Conservation (phyloP, 176 grass and related monocot species). For the Phoenix dactylifera region DNA sequence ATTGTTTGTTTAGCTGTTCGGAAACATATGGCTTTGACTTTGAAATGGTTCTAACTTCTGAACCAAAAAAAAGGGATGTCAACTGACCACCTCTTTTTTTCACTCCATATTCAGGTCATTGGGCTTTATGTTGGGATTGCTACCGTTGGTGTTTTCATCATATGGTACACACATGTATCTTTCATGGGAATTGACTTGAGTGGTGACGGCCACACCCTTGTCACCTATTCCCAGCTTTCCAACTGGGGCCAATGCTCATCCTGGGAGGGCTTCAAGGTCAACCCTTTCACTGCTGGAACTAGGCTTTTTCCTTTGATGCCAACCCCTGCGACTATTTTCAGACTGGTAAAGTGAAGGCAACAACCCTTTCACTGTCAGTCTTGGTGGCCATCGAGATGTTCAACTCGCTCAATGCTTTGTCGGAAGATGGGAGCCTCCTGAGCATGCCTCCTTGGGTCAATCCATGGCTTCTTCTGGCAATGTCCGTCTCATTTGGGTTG, state of each 20-base stretch:
- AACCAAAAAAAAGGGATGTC: no score
- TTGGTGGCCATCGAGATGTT: slow-evolving; percentile 43
- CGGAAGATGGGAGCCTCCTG: slow-evolving; percentile 34
- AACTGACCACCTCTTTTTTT: background rate
- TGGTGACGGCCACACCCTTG: slow-evolving; percentile 29
- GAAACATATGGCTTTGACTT: no score
- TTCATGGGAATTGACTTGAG: slow-evolving; percentile 33
- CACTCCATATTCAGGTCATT: slow-evolving; percentile 20
- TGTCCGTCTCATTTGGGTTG: slow-evolving; percentile 26
- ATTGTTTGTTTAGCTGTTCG: no score
- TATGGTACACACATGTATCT: slow-evolving; percentile 37
- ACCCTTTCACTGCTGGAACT: slow-evolving; percentile 21
- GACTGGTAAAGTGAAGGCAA: slow-evolving; percentile 32
- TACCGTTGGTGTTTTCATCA: slow-evolving; percentile 32
- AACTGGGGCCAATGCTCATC: slow-evolving; percentile 33
- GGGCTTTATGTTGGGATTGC: slow-evolving; percentile 32
- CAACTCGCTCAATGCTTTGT: slow-evolving; percentile 41
- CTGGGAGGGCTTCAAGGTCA: slow-evolving; percentile 29
- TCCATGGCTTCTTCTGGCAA: slow-evolving; percentile 33
- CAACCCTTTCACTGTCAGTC: slow-evolving; percentile 41
- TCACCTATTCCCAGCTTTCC: slow-evolving; percentile 32
- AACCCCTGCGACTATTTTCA: slow-evolving; percentile 28
- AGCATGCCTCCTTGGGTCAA: slow-evolving; percentile 35
- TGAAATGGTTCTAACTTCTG: no score
- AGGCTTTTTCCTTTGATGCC: slow-evolving; percentile 18